phyloP scores from a whole-genome alignment of 2,329 filamentous ascomycete species.

The Biscogniauxia sp. region DNA sequence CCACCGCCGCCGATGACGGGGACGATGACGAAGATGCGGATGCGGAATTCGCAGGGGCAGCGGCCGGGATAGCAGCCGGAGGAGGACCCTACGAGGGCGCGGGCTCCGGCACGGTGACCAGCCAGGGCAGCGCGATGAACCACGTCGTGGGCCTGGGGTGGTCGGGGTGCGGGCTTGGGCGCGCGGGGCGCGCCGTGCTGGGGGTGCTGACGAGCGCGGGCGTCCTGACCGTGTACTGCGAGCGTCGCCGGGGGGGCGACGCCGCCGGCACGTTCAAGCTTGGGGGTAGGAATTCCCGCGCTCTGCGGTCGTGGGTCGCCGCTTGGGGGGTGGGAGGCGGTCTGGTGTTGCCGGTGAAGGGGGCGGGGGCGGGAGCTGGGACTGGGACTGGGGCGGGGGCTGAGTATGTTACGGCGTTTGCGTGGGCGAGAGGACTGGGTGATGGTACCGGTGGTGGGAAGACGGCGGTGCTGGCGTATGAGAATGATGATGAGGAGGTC shows the following conservation, averaged over 20 bases:
- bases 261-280: slow-evolving; percentile 22
- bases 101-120: slow-evolving; percentile 45
- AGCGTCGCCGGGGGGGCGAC: slow-evolving; percentile 35
- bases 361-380: slow-evolving; percentile 22
- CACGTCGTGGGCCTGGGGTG: slow-evolving; percentile 54
- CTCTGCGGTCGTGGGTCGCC: slow-evolving; percentile 47
- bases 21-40: too few species aligned
- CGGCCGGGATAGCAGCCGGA: too few species aligned
- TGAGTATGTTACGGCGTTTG: slow-evolving; percentile 47
- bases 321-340: slow-evolving; percentile 56
- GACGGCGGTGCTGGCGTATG: slow-evolving; percentile 48
- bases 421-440: slow-evolving; percentile 47
- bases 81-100: slow-evolving; percentile 38
- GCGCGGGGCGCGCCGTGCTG: slow-evolving; percentile 51
- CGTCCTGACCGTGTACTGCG: slow-evolving; percentile 50
- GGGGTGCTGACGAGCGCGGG: slow-evolving; percentile 51
- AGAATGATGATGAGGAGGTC: slow-evolving; percentile 49
- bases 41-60: too few species aligned
- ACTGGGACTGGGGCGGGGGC: slow-evolving; percentile 28
- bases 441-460: slow-evolving; percentile 26
- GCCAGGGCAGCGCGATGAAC: slow-evolving; percentile 50
- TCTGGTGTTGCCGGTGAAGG: slow-evolving; percentile 46
- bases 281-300: slow-evolving; percentile 40
- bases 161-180: slow-evolving; percentile 58
- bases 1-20: too few species aligned